Evolutionary conservation across 345 rosid species (phyloP).

Genomic region (Eutrema heterophyllum): DNA sequence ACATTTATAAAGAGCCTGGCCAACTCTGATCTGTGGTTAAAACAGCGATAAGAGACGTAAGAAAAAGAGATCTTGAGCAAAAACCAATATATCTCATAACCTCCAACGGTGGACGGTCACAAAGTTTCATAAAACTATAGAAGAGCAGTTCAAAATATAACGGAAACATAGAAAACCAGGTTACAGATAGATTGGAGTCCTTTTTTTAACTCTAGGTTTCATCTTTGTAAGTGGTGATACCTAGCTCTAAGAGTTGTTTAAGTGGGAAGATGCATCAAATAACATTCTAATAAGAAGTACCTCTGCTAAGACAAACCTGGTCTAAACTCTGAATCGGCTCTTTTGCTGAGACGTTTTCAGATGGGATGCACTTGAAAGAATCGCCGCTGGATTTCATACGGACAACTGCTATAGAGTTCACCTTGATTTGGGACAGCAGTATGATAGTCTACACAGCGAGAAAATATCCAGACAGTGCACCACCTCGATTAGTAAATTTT

Average conservation of each 20-base stretch:
- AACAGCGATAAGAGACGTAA: conserved; percentile 6
- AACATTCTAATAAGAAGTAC: conserved; percentile 20
- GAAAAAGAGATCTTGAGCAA: neutral
- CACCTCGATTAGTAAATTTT: neutral
- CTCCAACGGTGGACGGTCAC: neutral
- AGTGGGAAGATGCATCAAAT: neutral
- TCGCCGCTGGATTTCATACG: conserved; percentile 54
- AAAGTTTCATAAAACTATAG: neutral
- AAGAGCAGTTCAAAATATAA: neutral
- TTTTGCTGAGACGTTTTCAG: conserved; percentile 27
- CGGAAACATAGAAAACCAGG: neutral
- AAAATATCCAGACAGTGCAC: conserved; percentile 15
- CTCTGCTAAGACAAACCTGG: conserved; percentile 54
- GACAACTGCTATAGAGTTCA: conserved; percentile 73
- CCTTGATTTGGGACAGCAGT: conserved; percentile 68
- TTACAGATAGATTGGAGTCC: neutral
- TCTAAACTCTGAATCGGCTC: conserved; percentile 52
- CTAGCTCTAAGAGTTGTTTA: neutral
- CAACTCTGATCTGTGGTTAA: conserved; percentile 56
- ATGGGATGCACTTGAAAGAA: conserved; percentile 31
- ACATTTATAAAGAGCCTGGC: conserved; percentile 64
- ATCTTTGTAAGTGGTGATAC: neutral
- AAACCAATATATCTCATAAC: neutral
- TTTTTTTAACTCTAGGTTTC: neutral
- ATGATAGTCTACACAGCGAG: conserved; percentile 51